Percentiles rank a stretch among this genome's conserved stretches.
Conservation (phyloP, 345 rosid genomes). For the Alliaria petiolata region DNA sequence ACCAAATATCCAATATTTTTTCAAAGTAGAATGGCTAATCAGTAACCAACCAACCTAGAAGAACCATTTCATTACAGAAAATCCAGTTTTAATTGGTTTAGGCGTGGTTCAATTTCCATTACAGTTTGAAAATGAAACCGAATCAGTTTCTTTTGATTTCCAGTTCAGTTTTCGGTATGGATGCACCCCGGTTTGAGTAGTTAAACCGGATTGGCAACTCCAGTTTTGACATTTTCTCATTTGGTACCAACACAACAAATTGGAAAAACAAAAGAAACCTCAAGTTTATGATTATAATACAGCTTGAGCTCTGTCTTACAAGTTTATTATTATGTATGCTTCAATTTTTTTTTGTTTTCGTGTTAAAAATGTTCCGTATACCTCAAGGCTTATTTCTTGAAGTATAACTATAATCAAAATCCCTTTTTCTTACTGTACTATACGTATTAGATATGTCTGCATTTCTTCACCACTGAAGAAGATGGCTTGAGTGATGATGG, state of each 20-base stretch:
- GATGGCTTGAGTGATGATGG: not conserved
- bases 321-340: not conserved
- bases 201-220: not conserved
- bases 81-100: not conserved
- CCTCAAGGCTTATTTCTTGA: not conserved
- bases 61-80: no score
- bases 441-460: not conserved
- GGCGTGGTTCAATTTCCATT: not conserved
- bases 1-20: no score
- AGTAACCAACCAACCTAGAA: no score
- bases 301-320: conserved; percentile 7
- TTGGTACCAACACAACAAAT: no score
- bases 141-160: no score
- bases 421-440: no score
- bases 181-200: not conserved
- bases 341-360: not conserved
- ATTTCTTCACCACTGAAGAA: not conserved
- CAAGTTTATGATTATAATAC: not conserved
- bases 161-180: not conserved
- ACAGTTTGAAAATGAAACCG: no score
- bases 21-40: no score
- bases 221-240: not conserved
- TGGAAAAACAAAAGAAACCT: not conserved
- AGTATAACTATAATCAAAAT: conserved; percentile 17
- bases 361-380: not conserved